Conservation (phyloP, 176 grass and related monocot species). For the Musa beccarii region DNA sequence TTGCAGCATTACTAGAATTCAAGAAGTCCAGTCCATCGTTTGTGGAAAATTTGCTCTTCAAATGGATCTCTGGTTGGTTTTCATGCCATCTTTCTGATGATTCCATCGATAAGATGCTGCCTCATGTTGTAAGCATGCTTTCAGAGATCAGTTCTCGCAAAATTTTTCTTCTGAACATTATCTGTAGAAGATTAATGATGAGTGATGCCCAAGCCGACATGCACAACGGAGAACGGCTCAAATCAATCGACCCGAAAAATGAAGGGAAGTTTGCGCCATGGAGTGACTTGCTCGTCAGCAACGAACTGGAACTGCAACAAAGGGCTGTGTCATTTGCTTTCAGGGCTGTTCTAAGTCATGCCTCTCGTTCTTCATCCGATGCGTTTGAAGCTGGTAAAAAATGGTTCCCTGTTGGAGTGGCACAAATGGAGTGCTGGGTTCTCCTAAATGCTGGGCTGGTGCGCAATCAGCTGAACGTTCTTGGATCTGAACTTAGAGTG, state of each 20-base stretch:
- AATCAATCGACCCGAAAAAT: constrained; percentile 12
- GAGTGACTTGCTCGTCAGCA: constrained; percentile 48
- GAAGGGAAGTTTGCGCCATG: constrained; percentile 33
- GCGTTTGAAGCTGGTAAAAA: constrained; percentile 17
- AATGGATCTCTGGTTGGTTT: constrained; percentile 53
- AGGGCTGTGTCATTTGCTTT: constrained; percentile 64
- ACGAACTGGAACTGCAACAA: constrained; percentile 54
- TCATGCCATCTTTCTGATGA: constrained; percentile 12
- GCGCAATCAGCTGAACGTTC: constrained; percentile 31
- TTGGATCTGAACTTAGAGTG: constrained; percentile 40
- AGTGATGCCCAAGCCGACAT: not conserved
- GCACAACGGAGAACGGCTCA: constrained; percentile 6
- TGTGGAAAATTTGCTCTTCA: constrained; percentile 38
- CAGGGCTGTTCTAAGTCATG: constrained; percentile 30
- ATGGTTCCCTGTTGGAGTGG: constrained; percentile 48
- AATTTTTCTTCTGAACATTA: constrained; percentile 65
- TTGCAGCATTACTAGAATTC: constrained; percentile 40
- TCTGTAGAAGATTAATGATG: constrained; percentile 60
- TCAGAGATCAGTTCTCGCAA: constrained; percentile 39
- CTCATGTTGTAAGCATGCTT: constrained; percentile 24
- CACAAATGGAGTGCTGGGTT: constrained; percentile 66
- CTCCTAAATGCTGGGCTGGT: constrained; percentile 26
- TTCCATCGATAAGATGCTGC: constrained; percentile 36
- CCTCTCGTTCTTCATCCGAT: constrained; percentile 12
- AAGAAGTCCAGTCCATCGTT: constrained; percentile 41